These are phyloP conservation scores for Dipodascopsis uninucleata DNA, from an alignment of 805 yeast genomes.

Conservation along the genomic window DNA sequence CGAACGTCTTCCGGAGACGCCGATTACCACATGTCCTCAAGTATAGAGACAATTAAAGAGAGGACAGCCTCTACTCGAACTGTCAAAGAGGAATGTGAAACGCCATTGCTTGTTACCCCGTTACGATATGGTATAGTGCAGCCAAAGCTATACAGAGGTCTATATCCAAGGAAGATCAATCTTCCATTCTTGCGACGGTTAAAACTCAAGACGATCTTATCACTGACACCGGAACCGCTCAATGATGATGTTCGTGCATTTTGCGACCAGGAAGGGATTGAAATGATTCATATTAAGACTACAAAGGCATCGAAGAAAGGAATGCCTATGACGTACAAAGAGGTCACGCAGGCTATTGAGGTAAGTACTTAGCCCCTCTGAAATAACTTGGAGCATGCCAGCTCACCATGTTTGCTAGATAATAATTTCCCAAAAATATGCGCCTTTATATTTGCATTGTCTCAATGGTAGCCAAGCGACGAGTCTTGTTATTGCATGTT, in stretches of 20 bases:
- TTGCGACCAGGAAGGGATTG: constrained; percentile 53
- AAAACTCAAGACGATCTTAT: constrained; percentile 64
- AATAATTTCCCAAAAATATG: constrained; percentile 53
- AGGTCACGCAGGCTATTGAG: constrained; percentile 56
- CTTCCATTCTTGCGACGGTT: constrained; percentile 63
- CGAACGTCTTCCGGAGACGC: no score
- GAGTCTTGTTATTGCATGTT: constrained; percentile 77
- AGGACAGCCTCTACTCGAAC: not conserved
- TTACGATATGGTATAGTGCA: constrained; percentile 70
- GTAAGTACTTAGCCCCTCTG: constrained; percentile 3
- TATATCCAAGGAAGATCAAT: constrained; percentile 78
- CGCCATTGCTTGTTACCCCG: constrained; percentile 50
- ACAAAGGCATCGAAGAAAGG: constrained; percentile 51
- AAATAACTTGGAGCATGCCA: not conserved
- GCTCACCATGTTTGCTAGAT: constrained; percentile 35
- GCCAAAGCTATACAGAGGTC: constrained; percentile 72
- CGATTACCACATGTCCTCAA: not conserved
- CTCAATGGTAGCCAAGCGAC: constrained; percentile 86
- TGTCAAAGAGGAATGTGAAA: not conserved
- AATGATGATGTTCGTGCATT: constrained; percentile 49
- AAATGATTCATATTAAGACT: constrained; percentile 48
- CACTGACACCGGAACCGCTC: constrained; percentile 76
- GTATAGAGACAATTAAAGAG: not conserved
- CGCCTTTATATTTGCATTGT: constrained; percentile 83
- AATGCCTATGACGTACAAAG: constrained; percentile 69